Evolutionary conservation across 306 rosid species (phyloP), one percentile per base, ranked within the genome.

Genomic region (Crotalaria pallida): DNA sequence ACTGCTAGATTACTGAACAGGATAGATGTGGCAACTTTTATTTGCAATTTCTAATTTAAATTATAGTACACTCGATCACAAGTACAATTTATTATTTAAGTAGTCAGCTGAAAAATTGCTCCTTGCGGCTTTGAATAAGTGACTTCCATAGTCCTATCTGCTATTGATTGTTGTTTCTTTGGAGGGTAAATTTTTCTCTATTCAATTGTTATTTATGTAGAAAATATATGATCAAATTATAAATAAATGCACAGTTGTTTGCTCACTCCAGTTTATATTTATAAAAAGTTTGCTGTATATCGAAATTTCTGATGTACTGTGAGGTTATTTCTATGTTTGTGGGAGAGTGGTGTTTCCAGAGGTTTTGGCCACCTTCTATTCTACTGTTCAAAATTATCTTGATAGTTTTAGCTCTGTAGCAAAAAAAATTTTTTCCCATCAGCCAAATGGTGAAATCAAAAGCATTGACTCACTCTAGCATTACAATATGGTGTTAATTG

Each of bases 381-480:
- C n/a, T 16, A 4, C 26, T 29, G 10, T 9, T 31, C 10, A 16
- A 31, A 57, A 2, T n/a, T 57, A 41, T 57, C 63, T n/a, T 29
- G 2, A 12, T 62, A 24, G 70, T 65, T 40, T 62, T 16, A 65
- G 58, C 29, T 27, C 48, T 29, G 34, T 29, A 29, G 34, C 34
- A 3, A 7, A 4, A 27, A 3, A 7, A 4, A 27, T 27, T 27
- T 31, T 29, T 29, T 29, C n/a, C n/a, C n/a, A 22, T 22, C 4
- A 71, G 34, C 64, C 29, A 61, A 44, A 58, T 52, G 16, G 22
- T 24, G 41, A 71, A 71, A 57, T 36, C 72, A 50, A 52, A 65
- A 40, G 69, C 23, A 47, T n/a, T 31, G 18, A 13, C 17, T 51
- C 66, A 52, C 75, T 58, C 67, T 58, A 63, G 79, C 64, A 53